Evolutionary conservation across 2,329 filamentous ascomycete species (phyloP).

Genomic region (Alternaria consortialis): DNA sequence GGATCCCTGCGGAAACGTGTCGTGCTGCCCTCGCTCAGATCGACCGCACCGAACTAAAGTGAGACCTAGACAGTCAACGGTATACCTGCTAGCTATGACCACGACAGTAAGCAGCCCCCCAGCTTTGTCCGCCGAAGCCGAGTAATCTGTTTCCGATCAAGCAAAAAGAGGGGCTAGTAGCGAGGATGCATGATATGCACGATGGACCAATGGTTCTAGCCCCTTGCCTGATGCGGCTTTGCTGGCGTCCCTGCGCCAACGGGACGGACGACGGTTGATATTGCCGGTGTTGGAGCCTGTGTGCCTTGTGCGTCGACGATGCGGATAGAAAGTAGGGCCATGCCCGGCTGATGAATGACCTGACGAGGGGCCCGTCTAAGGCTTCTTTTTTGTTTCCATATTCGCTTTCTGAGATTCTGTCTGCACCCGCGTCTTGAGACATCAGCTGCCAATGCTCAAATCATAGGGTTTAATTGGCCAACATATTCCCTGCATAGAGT

Average conservation of each 20-base stretch:
- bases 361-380: conserved; percentile 9
- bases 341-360: conserved; percentile 10
- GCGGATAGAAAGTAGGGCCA: conserved; percentile 21
- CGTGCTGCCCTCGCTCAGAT: neutral
- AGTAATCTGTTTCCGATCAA: conserved; percentile 19
- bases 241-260: conserved; percentile 21
- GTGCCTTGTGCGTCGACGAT: conserved; percentile 30
- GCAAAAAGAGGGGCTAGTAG: conserved; percentile 23
- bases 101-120: conserved; percentile 15
- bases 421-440: conserved; percentile 1
- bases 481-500: conserved; percentile 24
- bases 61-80: conserved; percentile 4
- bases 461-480: conserved; percentile 15
- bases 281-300: conserved; percentile 21
- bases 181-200: conserved; percentile 21
- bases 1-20: conserved; percentile 11
- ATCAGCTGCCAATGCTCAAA: conserved; percentile 5
- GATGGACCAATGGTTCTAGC: conserved; percentile 24
- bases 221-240: conserved; percentile 24
- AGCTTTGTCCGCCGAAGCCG: conserved; percentile 15
- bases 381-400: neutral
- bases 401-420: neutral
- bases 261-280: conserved; percentile 24
- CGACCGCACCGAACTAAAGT: neutral
- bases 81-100: neutral